Conservation (phyloP, 140 eudicot genomes). For the Oenanthe javanica region DNA sequence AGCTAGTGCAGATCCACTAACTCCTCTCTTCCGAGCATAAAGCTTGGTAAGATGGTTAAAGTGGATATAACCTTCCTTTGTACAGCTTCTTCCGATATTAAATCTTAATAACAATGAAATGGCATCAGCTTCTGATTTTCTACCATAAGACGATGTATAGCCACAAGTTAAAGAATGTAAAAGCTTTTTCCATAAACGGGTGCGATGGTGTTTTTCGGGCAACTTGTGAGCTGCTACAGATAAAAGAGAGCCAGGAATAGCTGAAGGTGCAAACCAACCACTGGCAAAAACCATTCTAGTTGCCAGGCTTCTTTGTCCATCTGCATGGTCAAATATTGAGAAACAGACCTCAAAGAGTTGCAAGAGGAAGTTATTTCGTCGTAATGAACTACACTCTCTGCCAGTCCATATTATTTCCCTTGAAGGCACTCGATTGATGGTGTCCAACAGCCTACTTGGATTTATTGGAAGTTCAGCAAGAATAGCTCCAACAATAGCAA, state of each 20-base stretch:
- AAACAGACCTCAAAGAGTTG: constrained; percentile 94
- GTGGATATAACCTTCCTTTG: constrained; percentile 66
- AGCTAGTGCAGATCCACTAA: constrained; percentile 69
- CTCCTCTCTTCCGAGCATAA: constrained; percentile 68
- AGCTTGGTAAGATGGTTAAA: constrained; percentile 63
- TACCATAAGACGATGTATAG: constrained; percentile 54
- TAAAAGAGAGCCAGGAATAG: constrained; percentile 58
- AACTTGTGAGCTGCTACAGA: constrained; percentile 74
- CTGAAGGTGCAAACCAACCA: constrained; percentile 93
- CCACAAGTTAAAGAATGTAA: constrained; percentile 79
- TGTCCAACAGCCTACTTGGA: constrained; percentile 84
- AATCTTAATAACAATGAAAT: constrained; percentile 70
- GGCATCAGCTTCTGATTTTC: constrained; percentile 81
- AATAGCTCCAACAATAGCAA: constrained; percentile 86
- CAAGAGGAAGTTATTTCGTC: constrained; percentile 67
- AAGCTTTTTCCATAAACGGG: constrained; percentile 60
- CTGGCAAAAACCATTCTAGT: constrained; percentile 88
- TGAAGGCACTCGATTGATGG: constrained; percentile 83
- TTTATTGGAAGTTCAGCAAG: constrained; percentile 88
- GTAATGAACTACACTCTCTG: constrained; percentile 43
- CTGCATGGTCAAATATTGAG: constrained; percentile 90
- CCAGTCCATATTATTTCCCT: constrained; percentile 48
- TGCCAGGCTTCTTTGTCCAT: constrained; percentile 79
- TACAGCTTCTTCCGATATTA: constrained; percentile 62
- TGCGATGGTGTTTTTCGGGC: constrained; percentile 68